phyloP scores from a whole-genome alignment of 192 early-diverging fungal genomes.

The Backusella tuberculispora region DNA sequence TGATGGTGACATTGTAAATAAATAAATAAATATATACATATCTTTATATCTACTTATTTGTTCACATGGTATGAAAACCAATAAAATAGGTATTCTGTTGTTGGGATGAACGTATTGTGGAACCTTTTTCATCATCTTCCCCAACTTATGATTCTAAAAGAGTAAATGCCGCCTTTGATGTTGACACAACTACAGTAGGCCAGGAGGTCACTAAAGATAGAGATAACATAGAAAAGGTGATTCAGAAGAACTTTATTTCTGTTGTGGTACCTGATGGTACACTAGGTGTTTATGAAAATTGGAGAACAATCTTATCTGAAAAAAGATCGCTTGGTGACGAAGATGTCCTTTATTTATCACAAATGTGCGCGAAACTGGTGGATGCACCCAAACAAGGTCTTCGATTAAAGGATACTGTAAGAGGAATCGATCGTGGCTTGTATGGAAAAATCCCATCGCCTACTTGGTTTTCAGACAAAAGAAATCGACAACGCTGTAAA shows the following conservation, averaged over 20 bases:
- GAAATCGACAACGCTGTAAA: not conserved
- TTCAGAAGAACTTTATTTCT: conserved; percentile 26
- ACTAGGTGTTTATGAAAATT: conserved; percentile 31
- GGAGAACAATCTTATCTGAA: conserved; percentile 35
- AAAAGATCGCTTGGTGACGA: conserved; percentile 21
- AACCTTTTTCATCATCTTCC: conserved; percentile 19
- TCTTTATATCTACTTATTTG: not conserved
- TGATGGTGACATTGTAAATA: conserved; percentile 67
- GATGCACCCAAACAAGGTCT: conserved; percentile 45
- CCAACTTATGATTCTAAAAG: not conserved
- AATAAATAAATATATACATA: not conserved
- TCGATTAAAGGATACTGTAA: conserved; percentile 14
- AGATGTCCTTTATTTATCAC: conserved; percentile 36
- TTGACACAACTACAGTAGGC: conserved; percentile 5
- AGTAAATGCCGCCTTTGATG: conserved; percentile 28
- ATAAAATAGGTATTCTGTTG: conserved; percentile 41
- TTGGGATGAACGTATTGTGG: conserved; percentile 43
- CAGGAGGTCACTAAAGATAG: not conserved
- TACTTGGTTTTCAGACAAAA: conserved; percentile 35
- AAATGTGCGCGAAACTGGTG: conserved; percentile 39
- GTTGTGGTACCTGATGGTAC: conserved; percentile 22
- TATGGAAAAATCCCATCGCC: conserved; percentile 24
- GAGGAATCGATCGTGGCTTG: not conserved
- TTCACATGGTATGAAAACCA: not conserved
- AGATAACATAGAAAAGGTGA: not conserved